These are phyloP conservation scores for Pichia rugopelliculosa DNA, from an alignment of 805 yeast species.

Conservation along the genomic window DNA sequence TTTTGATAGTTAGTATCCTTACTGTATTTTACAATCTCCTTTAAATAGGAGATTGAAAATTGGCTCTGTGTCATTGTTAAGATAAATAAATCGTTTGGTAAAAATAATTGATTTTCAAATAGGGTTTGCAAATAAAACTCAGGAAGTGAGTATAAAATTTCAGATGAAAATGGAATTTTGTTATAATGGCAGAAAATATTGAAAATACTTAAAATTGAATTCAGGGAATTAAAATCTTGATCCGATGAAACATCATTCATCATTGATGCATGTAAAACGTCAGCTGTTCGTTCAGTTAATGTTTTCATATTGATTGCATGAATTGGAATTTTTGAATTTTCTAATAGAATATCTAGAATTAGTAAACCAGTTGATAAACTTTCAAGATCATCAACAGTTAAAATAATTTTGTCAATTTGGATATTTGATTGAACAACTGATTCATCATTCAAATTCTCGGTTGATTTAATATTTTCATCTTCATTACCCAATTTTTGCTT, in stretches of 20 bases:
- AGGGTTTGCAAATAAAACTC: constrained; percentile 21
- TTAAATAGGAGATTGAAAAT: constrained; percentile 11
- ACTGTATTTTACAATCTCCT: constrained; percentile 13
- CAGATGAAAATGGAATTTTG: constrained; percentile 26
- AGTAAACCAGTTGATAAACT: constrained; percentile 26
- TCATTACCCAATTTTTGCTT: constrained; percentile 9
- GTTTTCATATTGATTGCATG: constrained; percentile 51
- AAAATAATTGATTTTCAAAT: constrained; percentile 15
- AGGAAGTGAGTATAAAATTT: constrained; percentile 25
- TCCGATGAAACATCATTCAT: constrained; percentile 13
- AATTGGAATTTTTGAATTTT: constrained; percentile 26
- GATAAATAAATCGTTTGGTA: constrained; percentile 19
- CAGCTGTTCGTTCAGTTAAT: constrained; percentile 62
- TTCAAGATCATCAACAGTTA: constrained; percentile 23
- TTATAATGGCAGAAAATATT: constrained; percentile 27
- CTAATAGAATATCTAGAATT: constrained; percentile 22
- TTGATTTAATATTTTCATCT: constrained; percentile 12
- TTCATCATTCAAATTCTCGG: constrained; percentile 16
- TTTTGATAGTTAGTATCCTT: constrained; percentile 11
- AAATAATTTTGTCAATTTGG: constrained; percentile 18
- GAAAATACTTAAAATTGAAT: constrained; percentile 28
- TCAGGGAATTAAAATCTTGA: constrained; percentile 28
- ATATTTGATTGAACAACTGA: constrained; percentile 8
- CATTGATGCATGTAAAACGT: constrained; percentile 58
- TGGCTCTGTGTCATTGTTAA: constrained; percentile 20